These are phyloP conservation scores for Triadica sebifera DNA, from an alignment of 345 rosid genomes.

Conservation along the genomic window DNA sequence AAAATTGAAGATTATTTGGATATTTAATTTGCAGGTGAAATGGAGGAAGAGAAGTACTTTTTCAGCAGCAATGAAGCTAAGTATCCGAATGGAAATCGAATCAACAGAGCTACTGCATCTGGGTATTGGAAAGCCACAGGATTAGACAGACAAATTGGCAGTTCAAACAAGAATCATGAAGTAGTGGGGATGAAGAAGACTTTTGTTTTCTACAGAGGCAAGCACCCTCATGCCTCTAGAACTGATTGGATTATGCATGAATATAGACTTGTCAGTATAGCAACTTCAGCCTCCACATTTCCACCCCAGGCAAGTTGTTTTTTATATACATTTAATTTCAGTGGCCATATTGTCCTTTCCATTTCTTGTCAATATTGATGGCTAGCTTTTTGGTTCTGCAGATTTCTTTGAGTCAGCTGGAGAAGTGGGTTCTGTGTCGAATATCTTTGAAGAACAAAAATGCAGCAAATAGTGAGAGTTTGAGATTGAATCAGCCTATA, in stretches of 20 bases:
- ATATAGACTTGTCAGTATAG: constrained; percentile 46
- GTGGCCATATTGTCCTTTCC: too few relatives aligned
- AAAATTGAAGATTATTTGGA: too few relatives aligned
- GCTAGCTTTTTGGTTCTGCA: not conserved
- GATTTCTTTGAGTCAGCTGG: constrained; percentile 21
- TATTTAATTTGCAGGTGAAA: constrained; percentile 33
- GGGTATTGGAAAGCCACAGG: constrained; percentile 90
- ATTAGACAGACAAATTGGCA: constrained; percentile 53
- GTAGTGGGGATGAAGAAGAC: constrained; percentile 76
- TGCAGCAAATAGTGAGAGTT: not conserved
- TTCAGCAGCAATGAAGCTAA: constrained; percentile 68
- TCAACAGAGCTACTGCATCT: constrained; percentile 55
- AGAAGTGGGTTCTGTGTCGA: constrained; percentile 54
- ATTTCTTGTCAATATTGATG: too few relatives aligned
- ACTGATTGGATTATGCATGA: constrained; percentile 96
- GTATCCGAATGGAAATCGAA: constrained; percentile 54
- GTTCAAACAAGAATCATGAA: constrained; percentile 29
- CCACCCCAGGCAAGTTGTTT: constrained; percentile 32
- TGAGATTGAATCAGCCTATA: too few relatives aligned
- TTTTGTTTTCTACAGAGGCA: constrained; percentile 67
- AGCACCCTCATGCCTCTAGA: constrained; percentile 54
- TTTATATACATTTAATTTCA: not conserved
- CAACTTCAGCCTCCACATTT: constrained; percentile 5
- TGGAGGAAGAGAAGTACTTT: constrained; percentile 68
- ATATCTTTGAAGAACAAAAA: constrained; percentile 45